Evolutionary conservation across 2,329 filamentous ascomycete genomes (phyloP).

Genomic region (Hypoxylon sp.): DNA sequence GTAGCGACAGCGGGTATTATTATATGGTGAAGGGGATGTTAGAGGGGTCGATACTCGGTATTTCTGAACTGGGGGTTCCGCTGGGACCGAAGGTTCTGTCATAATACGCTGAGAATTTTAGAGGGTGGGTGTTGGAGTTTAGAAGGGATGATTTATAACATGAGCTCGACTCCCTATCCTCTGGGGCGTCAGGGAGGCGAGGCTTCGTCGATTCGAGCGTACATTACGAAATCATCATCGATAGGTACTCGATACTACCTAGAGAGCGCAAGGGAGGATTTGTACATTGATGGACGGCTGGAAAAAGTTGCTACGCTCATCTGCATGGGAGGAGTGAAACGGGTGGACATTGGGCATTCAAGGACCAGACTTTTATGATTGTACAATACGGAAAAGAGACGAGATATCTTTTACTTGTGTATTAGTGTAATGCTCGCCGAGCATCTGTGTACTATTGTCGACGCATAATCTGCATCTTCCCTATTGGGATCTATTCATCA

Average conservation of each 20-base stretch:
- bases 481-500: too few relatives aligned
- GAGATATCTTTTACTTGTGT: slow-evolving; percentile 39
- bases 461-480: neutral
- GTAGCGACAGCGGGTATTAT: slow-evolving; percentile 6
- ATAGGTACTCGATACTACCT: slow-evolving; percentile 35
- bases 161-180: slow-evolving; percentile 26
- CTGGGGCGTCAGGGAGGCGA: slow-evolving; percentile 21
- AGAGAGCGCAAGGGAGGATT: slow-evolving; percentile 25
- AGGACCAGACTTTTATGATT: slow-evolving; percentile 40
- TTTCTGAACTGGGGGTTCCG: slow-evolving; percentile 12
- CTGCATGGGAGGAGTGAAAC: slow-evolving; percentile 47
- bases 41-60: too few relatives aligned
- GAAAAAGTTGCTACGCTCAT: slow-evolving; percentile 42
- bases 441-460: neutral
- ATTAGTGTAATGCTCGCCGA: slow-evolving; percentile 42
- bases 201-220: slow-evolving; percentile 39
- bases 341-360: slow-evolving; percentile 37
- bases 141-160: slow-evolving; percentile 32
- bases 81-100: slow-evolving; percentile 5
- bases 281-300: slow-evolving; percentile 47
- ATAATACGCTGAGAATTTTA: slow-evolving; percentile 21
- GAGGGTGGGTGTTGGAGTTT: slow-evolving; percentile 33
- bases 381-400: slow-evolving; percentile 43
- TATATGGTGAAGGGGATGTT: slow-evolving; percentile 9
- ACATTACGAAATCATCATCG: slow-evolving; percentile 37